Evolutionary conservation across 345 rosid species (phyloP).

Genomic region (Durio zibethinus): DNA sequence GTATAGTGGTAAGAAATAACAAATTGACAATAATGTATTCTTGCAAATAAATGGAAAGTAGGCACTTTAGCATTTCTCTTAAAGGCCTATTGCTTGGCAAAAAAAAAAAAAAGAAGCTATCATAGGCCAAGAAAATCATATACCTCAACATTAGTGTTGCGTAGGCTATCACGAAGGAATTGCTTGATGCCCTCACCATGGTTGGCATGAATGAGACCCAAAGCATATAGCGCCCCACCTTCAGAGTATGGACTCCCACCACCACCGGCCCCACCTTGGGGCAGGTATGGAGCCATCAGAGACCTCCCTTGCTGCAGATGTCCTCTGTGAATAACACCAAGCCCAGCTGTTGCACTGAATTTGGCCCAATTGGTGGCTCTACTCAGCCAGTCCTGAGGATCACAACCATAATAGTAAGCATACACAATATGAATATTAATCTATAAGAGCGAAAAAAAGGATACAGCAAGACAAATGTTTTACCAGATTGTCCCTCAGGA

Average conservation of each 20-base stretch:
- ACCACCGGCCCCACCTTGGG: slow-evolving; percentile 94
- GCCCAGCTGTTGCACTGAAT: slow-evolving; percentile 98
- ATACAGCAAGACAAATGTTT: slow-evolving; percentile 6
- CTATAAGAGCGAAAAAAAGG: slow-evolving; percentile 1
- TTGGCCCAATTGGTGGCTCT: slow-evolving; percentile 99
- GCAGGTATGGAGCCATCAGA: slow-evolving; percentile 96
- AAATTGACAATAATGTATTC: background rate
- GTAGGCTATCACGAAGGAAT: slow-evolving; percentile 90
- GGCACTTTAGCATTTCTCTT: background rate
- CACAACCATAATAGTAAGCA: slow-evolving; percentile 13
- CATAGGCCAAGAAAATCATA: slow-evolving; percentile 12
- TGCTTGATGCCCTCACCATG: slow-evolving; percentile 99
- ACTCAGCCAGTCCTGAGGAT: slow-evolving; percentile 92
- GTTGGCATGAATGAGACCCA: slow-evolving; percentile 98
- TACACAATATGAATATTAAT: background rate
- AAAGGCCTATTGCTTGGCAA: background rate
- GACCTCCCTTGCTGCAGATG: slow-evolving; percentile 97
- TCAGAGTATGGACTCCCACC: slow-evolving; percentile 98
- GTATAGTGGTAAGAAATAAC: background rate
- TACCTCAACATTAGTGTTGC: slow-evolving; percentile 90
- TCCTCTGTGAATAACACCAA: slow-evolving; percentile 98
- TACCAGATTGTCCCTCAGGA: slow-evolving; percentile 96
- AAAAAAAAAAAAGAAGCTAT: background rate
- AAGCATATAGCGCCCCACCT: slow-evolving; percentile 98
- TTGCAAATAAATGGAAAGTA: background rate